phyloP scores from a whole-genome alignment of 371 early-diverging fungal species.

The Apophysomyces ossiformis region DNA sequence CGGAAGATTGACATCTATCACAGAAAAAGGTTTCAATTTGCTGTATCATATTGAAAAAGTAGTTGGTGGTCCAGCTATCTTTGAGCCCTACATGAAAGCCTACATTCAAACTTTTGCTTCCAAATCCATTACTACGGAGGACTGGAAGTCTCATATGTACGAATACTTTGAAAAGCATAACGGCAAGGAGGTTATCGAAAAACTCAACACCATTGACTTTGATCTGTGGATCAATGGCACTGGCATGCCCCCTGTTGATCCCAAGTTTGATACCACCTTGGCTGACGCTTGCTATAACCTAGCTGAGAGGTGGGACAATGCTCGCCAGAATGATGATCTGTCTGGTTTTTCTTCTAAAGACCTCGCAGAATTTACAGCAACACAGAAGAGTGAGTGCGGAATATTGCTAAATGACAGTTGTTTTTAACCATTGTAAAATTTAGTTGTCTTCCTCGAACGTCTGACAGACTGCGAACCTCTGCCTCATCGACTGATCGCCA shows the following conservation, averaged over 20 bases:
- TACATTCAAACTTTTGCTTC: slow-evolving; percentile 86
- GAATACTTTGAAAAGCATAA: slow-evolving; percentile 67
- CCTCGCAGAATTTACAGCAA: slow-evolving; percentile 67
- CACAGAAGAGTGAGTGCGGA: slow-evolving; percentile 70
- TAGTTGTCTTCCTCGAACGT: slow-evolving; percentile 84
- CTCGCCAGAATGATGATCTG: slow-evolving; percentile 54
- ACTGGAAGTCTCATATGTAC: slow-evolving; percentile 86
- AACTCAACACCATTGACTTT: slow-evolving; percentile 83
- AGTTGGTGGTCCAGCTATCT: slow-evolving; percentile 83
- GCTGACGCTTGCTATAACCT: slow-evolving; percentile 84
- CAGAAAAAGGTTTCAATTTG: slow-evolving; percentile 92
- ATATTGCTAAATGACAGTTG: not conserved
- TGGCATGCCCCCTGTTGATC: slow-evolving; percentile 90
- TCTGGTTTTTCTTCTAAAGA: slow-evolving; percentile 64
- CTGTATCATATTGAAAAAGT: slow-evolving; percentile 90
- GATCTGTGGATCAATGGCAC: slow-evolving; percentile 86
- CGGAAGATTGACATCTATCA: not conserved
- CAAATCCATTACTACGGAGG: slow-evolving; percentile 84
- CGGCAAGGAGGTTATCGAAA: slow-evolving; percentile 67
- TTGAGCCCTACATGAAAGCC: slow-evolving; percentile 86
- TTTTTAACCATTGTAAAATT: not conserved
- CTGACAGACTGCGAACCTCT: slow-evolving; percentile 75
- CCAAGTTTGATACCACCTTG: slow-evolving; percentile 84
- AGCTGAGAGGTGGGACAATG: slow-evolving; percentile 76
- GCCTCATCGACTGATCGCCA: slow-evolving; percentile 61